Conservation (phyloP, 306 rosid genomes). For the Abrus pulchellus region DNA sequence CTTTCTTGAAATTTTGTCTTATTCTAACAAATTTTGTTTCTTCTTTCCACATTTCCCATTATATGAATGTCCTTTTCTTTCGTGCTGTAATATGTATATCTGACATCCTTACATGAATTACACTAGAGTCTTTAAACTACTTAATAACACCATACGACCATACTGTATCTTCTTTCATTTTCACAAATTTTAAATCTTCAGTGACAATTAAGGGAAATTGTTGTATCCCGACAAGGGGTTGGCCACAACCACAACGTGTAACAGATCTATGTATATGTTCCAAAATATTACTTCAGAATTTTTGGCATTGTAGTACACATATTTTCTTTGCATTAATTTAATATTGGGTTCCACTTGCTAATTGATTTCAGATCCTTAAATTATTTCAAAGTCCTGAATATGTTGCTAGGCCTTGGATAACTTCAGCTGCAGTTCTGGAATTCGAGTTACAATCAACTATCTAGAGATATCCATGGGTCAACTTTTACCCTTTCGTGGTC, state of each 20-base stretch:
- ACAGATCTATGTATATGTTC: too few species aligned
- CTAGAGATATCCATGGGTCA: constrained; percentile 38
- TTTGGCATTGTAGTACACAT: background rate
- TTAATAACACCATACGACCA: constrained; percentile 24
- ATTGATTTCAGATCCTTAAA: constrained; percentile 45
- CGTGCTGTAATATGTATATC: constrained; percentile 25
- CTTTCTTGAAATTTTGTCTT: constrained; percentile 47
- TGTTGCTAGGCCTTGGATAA: constrained; percentile 37
- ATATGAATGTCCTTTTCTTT: constrained; percentile 41
- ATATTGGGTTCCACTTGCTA: background rate
- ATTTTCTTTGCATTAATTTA: background rate
- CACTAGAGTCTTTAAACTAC: constrained; percentile 20
- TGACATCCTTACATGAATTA: constrained; percentile 44
- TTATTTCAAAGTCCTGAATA: constrained; percentile 35
- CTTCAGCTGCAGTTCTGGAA: constrained; percentile 42
- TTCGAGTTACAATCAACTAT: constrained; percentile 19
- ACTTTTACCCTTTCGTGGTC: constrained; percentile 36
- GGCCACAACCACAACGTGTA: background rate
- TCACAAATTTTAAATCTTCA: background rate
- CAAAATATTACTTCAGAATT: too few species aligned
- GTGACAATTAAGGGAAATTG: background rate
- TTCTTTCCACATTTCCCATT: constrained; percentile 28
- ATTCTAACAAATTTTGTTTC: constrained; percentile 36
- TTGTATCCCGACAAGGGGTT: background rate
- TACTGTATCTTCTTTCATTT: background rate